Evolutionary conservation across 2,329 filamentous ascomycete species (phyloP), one percentile per base, ranked within the genome.

Genomic region (Teratosphaeria zuluensis): DNA sequence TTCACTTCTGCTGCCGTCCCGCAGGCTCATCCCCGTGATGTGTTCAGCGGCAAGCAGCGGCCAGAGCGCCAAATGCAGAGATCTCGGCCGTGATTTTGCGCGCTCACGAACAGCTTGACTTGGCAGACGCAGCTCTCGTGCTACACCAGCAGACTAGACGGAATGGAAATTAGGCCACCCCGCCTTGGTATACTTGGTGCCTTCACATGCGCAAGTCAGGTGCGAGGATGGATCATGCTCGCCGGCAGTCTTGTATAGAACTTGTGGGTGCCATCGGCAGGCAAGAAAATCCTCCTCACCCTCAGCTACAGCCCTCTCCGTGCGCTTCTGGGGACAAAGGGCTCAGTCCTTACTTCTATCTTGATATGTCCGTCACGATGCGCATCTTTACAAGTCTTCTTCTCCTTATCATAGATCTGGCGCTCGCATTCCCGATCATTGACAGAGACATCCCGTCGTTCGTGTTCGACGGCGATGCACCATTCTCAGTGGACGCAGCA

Each of bases 401-500:
- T 51, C 58, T 32, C 3, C 56, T 61, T 54, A 61, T 56, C 51
- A 62, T 28, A 38, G 59, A 30, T 57, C 28, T 35, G 16, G 31
- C 58, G 3, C 31, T 62, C 32, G 64, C 64, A 42, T 61, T 61
- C 33, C 63, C 64, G 14, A 31, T 65, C 38, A 19, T 53, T 28
- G 59, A 55, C 56, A 63, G 64, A n/a, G 53, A 56, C 24, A 58
- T 61, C 53, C 64, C 65, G 5, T 59, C 16, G 30, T 68, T 67
- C 53, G 38, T 58, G 12, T 68, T 64, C 51, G 58, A 59, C 21
- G 68, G 67, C 58, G 69, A 70, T 58, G 68, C 67, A 16, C 67
- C 68, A 4, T 70, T 67, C 51, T 63, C 69, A 0, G 64, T 68
- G 19, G 57, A 62, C 51, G 21, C 62, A 4, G 55, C 57, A 24